A percentile compares a stretch with the other conserved stretches of the same genome.
Conservation (phyloP, 495 filamentous ascomycete genomes). For the Aspergillus biplanus region DNA sequence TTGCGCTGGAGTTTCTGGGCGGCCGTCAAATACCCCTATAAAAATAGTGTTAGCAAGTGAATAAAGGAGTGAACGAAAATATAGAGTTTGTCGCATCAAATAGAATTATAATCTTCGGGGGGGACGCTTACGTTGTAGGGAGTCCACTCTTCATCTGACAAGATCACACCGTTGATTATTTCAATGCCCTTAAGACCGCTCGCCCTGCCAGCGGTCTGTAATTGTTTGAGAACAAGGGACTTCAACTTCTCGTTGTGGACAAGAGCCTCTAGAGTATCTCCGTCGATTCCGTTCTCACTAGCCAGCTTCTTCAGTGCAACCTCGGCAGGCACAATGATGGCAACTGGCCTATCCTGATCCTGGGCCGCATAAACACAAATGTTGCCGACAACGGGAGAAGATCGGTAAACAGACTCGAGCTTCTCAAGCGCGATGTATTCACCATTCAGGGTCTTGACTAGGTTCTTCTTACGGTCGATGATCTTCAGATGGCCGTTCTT, state of each 20-base stretch:
- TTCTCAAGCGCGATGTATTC: constrained; percentile 99
- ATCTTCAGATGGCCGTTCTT: constrained; percentile 78
- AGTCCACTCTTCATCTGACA: constrained; percentile 97
- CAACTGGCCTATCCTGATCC: constrained; percentile 82
- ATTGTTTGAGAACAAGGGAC: constrained; percentile 74
- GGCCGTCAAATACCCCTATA: constrained; percentile 56
- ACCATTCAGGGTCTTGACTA: constrained; percentile 93
- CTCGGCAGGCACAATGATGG: constrained; percentile 92
- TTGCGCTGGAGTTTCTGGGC: constrained; percentile 61
- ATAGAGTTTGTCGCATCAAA: not conserved
- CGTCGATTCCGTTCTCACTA: constrained; percentile 68
- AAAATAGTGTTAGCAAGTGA: constrained; percentile 23
- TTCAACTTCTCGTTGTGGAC: constrained; percentile 85
- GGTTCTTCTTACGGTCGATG: constrained; percentile 98
- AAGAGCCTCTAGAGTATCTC: constrained; percentile 72
- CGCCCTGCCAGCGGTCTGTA: constrained; percentile 73
- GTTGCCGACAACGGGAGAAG: constrained; percentile 82
- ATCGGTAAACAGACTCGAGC: constrained; percentile 93
- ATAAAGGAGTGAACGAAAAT: not conserved
- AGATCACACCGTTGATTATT: constrained; percentile 87
- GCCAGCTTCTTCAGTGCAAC: constrained; percentile 84
- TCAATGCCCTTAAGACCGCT: constrained; percentile 85
- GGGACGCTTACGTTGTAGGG: constrained; percentile 81
- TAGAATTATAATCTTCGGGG: not conserved
- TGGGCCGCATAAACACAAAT: constrained; percentile 91